Base-by-base conservation (phyloP, 2,329 filamentous ascomycete species). In the Laburnicola sp. region DNA sequence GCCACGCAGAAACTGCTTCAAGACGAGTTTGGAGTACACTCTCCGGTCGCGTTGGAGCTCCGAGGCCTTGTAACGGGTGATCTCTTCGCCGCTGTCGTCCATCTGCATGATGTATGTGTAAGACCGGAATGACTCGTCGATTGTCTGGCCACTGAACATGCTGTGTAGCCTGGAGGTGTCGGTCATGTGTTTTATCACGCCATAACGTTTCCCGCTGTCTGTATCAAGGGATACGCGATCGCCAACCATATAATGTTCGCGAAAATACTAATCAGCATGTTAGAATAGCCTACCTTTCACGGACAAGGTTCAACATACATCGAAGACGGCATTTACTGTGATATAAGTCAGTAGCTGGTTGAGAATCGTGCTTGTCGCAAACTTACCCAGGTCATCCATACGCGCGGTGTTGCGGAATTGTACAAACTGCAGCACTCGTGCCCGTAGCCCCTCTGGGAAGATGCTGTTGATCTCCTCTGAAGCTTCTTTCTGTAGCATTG, bases 1-100 rank as follows among this genome's bases (percentile, higher is more conserved):
- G 73, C 95, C 92, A 70, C 96, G 96, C 58, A 99, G 89, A 60
- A 97, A 99, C 4, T 91, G 91, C 30, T 93, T 86, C 35, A 99
- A 79, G 71, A 97, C 92, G 42, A 92, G 86, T 74, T 99, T 97
- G 26, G 93, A 97, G 69, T 97, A 99, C 40, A 90, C 83, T 64
- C 93, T 96, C 45, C 91, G 86, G 68, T 97, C 92, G 56, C 94
- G 87, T 56, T 84, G 87, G 50, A 97, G 86, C 66, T 96, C 87
- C 43, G 68, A 63, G 25, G 65, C 62, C 32, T 66, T 70, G 53
- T 70, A 67, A 38, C 66, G 68, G 9, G 60, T 88, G 80, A 72
- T 91, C 34, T 58, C 58, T 49, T 70, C 68, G 23, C 62, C 63
- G 32, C 53, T 64, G 44, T 64, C 64, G 34, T 72, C 69, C 56